Conservation (phyloP, 805 yeast species). For the Metschnikowia gruessii region DNA sequence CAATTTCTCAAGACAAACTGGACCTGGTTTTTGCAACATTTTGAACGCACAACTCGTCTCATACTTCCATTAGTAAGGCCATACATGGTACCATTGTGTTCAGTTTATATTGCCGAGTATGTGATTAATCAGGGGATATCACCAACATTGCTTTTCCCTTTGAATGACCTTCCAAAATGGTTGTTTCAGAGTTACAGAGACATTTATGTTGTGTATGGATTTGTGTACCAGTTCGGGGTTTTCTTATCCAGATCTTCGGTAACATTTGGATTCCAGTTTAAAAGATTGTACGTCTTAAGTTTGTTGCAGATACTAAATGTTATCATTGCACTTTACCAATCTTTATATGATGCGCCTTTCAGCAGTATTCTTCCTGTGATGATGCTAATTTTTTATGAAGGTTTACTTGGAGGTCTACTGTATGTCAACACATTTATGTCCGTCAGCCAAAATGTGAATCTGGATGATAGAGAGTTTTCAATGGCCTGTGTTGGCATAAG, state of each 20-base stretch:
- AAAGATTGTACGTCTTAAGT: conserved; percentile 58
- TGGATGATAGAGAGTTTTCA: conserved; percentile 51
- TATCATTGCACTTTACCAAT: conserved; percentile 56
- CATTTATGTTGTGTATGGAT: conserved; percentile 86
- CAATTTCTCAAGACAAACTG: not conserved
- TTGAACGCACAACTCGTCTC: conserved; percentile 6
- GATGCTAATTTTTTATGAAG: conserved; percentile 74
- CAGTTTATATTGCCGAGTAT: conserved; percentile 86
- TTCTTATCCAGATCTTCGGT: conserved; percentile 87
- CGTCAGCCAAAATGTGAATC: conserved; percentile 57
- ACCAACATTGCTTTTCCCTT: conserved; percentile 80
- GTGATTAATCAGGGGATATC: conserved; percentile 88
- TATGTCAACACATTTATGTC: conserved; percentile 85
- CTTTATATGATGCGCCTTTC: conserved; percentile 54
- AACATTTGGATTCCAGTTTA: conserved; percentile 55
- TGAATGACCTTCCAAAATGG: conserved; percentile 60
- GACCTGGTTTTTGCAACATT: conserved; percentile 6
- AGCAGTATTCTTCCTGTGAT: conserved; percentile 62
- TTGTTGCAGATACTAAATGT: conserved; percentile 66
- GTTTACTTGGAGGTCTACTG: conserved; percentile 85
- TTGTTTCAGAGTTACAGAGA: conserved; percentile 67
- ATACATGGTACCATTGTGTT: conserved; percentile 77
- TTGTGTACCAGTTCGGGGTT: conserved; percentile 88
- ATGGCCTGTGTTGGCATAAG: conserved; percentile 82
- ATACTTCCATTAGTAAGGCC: conserved; percentile 52